phyloP scores from a whole-genome alignment of 148 eudicot species.

The Fagopyrum homotropicum region DNA sequence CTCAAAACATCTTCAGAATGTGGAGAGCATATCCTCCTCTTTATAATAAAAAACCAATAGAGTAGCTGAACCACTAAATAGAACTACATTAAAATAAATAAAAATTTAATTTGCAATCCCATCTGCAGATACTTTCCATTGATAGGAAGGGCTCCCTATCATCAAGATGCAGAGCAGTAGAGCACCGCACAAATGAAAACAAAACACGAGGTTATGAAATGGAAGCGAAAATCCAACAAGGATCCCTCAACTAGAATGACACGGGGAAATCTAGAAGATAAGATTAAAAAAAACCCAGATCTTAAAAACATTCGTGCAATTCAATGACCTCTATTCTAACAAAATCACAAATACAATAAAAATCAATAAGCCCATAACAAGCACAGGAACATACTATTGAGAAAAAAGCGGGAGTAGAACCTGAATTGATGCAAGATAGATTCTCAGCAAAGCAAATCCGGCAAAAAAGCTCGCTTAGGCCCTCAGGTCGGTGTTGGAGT shows the following conservation, averaged over 20 bases:
- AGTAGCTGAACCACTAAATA: not conserved
- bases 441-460: not conserved
- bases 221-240: not conserved
- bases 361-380: not conserved
- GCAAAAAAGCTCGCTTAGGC: not conserved
- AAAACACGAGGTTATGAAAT: not conserved
- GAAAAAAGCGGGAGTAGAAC: conserved; percentile 4
- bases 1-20: not conserved
- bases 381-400: not conserved
- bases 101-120: not conserved
- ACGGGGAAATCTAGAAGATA: not conserved
- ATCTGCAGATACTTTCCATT: not conserved
- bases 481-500: not conserved
- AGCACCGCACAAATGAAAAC: not conserved
- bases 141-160: not conserved
- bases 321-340: not conserved
- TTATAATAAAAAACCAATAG: not conserved
- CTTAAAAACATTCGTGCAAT: conserved; percentile 3
- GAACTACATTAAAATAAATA: not conserved
- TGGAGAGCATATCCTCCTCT: not conserved
- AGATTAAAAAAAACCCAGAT: not conserved
- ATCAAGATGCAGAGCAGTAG: not conserved
- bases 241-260: not conserved
- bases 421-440: not conserved
- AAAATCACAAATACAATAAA: not conserved